phyloP scores from a whole-genome alignment of 257 asterid species.

The Solanum habrochaites region DNA sequence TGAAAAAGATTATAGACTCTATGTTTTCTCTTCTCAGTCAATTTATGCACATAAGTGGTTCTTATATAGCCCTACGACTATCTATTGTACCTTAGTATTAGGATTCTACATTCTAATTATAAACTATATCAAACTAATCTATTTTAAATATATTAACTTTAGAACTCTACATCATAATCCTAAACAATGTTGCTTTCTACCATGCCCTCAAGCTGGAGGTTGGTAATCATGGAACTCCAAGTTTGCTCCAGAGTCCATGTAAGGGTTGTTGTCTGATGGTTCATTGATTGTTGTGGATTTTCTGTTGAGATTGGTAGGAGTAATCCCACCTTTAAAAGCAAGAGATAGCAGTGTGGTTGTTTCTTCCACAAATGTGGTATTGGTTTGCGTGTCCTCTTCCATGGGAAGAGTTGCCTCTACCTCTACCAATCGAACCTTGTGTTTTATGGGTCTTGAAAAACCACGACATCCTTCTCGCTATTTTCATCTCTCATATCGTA shows the following conservation, averaged over 20 bases:
- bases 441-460: not conserved
- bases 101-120: not conserved
- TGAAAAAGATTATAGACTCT: not conserved
- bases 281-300: not conserved
- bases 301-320: not conserved
- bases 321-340: not conserved
- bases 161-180: not conserved
- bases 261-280: not conserved
- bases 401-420: not conserved
- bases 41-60: not conserved
- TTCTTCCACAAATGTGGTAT: not conserved
- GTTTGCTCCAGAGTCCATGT: not conserved
- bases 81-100: not conserved
- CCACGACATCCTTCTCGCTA: not conserved
- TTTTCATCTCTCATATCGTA: not conserved
- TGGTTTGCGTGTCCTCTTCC: not conserved
- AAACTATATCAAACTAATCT: not conserved
- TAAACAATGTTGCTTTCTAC: not conserved
- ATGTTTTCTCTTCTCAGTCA: not conserved
- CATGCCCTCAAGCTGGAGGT: not conserved
- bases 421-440: not conserved
- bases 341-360: not conserved
- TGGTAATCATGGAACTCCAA: not conserved
- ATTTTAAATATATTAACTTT: not conserved
- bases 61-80: not conserved